phyloP scores from a whole-genome alignment of 768 basidiomycete genomes.

The Mrakia gelida region DNA sequence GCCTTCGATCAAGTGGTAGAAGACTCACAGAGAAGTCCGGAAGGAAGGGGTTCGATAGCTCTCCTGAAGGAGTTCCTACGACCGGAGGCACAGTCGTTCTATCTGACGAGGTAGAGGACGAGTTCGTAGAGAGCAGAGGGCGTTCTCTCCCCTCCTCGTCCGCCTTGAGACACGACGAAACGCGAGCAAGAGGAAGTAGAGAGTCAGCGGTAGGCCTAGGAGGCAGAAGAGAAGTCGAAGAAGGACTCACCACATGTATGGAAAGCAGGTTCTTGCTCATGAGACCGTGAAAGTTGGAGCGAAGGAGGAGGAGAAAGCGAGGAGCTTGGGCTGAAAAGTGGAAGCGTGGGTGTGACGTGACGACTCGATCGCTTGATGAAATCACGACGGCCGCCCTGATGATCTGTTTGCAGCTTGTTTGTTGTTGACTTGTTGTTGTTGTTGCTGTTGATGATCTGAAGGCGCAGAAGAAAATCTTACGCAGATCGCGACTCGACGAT shows the following conservation, averaged over 20 bases:
- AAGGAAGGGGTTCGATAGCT: neutral
- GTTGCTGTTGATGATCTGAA: too few species aligned
- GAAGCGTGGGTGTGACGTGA: too few species aligned
- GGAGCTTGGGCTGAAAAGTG: neutral
- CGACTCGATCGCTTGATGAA: too few species aligned
- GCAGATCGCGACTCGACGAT: too few species aligned
- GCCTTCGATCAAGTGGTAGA: neutral
- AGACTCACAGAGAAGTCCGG: slow-evolving; percentile 19
- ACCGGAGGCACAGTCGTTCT: neutral
- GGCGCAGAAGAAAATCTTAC: too few species aligned
- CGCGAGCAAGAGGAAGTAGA: neutral
- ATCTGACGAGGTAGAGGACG: neutral
- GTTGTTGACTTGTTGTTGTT: too few species aligned
- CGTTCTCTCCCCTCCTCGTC: neutral
- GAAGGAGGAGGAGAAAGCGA: neutral
- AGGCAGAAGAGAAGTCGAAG: neutral
- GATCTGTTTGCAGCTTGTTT: too few species aligned
- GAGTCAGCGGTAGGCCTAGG: neutral
- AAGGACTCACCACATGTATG: neutral
- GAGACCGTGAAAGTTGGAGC: neutral
- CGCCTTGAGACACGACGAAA: neutral
- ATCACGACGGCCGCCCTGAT: too few species aligned
- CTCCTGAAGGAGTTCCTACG: neutral
- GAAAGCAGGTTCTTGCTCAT: neutral
- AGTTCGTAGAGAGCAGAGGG: neutral